phyloP scores from a whole-genome alignment of 495 filamentous ascomycete species.

The Penicillium canariense region DNA sequence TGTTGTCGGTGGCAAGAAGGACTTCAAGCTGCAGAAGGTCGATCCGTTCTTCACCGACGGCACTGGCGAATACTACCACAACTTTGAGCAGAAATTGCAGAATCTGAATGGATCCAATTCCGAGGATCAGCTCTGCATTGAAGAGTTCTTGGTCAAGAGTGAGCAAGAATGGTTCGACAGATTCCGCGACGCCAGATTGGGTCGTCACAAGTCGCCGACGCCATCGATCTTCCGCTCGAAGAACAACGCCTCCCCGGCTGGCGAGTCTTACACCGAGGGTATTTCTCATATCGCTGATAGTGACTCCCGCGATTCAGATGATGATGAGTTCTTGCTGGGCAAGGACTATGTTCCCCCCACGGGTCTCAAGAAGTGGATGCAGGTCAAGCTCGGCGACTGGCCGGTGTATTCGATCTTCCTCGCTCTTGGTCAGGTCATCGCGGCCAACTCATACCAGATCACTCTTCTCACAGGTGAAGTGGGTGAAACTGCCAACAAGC shows the following conservation, averaged over 20 bases:
- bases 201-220: slow-evolving; percentile 45
- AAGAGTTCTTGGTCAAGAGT: slow-evolving; percentile 62
- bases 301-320: slow-evolving; percentile 22
- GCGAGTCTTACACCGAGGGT: slow-evolving; percentile 32
- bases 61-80: slow-evolving; percentile 58
- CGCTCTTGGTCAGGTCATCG: slow-evolving; percentile 66
- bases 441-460: slow-evolving; percentile 71
- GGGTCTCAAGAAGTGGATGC: slow-evolving; percentile 55
- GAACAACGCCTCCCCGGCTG: slow-evolving; percentile 31
- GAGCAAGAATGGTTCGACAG: slow-evolving; percentile 68
- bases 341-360: slow-evolving; percentile 63
- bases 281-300: slow-evolving; percentile 31
- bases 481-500: slow-evolving; percentile 58
- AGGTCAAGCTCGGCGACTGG: slow-evolving; percentile 58
- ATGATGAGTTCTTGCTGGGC: slow-evolving; percentile 62
- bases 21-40: slow-evolving; percentile 66
- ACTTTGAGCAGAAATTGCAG: slow-evolving; percentile 58
- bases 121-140: slow-evolving; percentile 60
- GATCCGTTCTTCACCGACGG: slow-evolving; percentile 70
- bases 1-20: slow-evolving; percentile 58
- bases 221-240: slow-evolving; percentile 42
- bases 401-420: slow-evolving; percentile 68
- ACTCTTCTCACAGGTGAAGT: slow-evolving; percentile 64
- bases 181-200: slow-evolving; percentile 57
- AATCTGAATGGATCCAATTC: slow-evolving; percentile 57